Conservation (phyloP, 2,329 filamentous ascomycete species). For the Alternaria postmessia region DNA sequence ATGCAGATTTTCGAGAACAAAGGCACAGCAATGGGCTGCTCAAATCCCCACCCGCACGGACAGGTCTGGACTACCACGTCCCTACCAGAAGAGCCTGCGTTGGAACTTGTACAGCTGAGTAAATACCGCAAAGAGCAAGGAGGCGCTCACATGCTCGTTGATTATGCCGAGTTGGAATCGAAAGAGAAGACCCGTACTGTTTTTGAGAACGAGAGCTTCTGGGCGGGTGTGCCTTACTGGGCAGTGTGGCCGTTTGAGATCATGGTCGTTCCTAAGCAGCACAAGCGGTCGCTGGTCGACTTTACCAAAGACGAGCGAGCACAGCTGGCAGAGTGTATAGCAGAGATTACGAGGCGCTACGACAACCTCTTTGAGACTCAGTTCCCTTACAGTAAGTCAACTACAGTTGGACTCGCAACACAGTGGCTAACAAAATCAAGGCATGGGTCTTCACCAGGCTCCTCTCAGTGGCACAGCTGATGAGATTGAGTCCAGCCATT, state of each 20-base stretch:
- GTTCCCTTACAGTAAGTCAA: constrained; percentile 84
- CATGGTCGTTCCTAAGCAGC: constrained; percentile 83
- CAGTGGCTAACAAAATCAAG: constrained; percentile 49
- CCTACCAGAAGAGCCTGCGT: constrained; percentile 85
- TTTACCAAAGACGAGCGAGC: constrained; percentile 74
- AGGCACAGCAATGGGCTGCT: constrained; percentile 96
- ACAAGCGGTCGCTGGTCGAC: constrained; percentile 86
- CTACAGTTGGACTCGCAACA: background rate
- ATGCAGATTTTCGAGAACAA: constrained; percentile 99
- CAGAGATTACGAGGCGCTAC: constrained; percentile 88
- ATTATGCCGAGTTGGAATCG: constrained; percentile 85
- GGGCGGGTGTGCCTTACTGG: constrained; percentile 97
- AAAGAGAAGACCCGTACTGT: constrained; percentile 85
- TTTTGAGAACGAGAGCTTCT: constrained; percentile 84
- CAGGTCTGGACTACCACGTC: constrained; percentile 95
- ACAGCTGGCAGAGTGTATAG: constrained; percentile 81
- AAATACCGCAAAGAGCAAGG: constrained; percentile 78
- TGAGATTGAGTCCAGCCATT: constrained; percentile 85
- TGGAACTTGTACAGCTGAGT: constrained; percentile 79
- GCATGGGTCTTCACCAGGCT: constrained; percentile 95
- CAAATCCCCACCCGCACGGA: constrained; percentile 96
- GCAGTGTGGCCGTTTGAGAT: constrained; percentile 97
- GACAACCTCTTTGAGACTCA: constrained; percentile 97
- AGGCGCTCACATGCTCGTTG: constrained; percentile 79
- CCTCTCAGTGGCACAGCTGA: constrained; percentile 82